Evolutionary conservation across 2,329 filamentous ascomycete species (phyloP).

Genomic region (Cladophialophora bantiana): DNA sequence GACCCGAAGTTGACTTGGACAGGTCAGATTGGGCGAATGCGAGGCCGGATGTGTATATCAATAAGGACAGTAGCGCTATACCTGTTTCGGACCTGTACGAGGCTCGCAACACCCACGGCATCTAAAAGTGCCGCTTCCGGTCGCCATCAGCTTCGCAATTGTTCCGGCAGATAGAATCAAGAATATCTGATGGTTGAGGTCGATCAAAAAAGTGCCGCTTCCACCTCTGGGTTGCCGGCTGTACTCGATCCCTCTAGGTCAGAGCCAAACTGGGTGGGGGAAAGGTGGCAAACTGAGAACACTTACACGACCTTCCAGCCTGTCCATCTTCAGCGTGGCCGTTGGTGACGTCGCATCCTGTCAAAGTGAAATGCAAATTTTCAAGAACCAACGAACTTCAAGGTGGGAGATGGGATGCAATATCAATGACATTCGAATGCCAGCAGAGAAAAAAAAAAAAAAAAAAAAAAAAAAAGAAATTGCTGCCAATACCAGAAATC

Average conservation of each 20-base stretch:
- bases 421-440: slow-evolving; percentile 29
- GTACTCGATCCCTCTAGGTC: background rate
- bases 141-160: background rate
- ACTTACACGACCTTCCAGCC: background rate
- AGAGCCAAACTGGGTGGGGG: background rate
- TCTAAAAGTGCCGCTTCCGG: background rate
- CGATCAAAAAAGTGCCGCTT: background rate
- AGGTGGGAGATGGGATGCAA: slow-evolving; percentile 7
- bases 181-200: background rate
- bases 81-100: slow-evolving; percentile 17
- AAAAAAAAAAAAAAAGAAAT: too few species aligned
- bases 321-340: background rate
- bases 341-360: background rate
- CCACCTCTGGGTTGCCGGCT: background rate
- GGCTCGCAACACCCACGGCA: background rate
- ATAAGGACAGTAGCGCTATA: slow-evolving; percentile 22
- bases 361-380: background rate
- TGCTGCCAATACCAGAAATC: slow-evolving; percentile 25
- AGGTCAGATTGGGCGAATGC: slow-evolving; percentile 10
- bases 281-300: background rate
- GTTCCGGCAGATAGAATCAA: background rate
- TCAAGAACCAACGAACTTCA: background rate
- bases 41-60: slow-evolving; percentile 27
- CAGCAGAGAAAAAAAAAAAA: slow-evolving; percentile 13
- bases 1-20: slow-evolving; percentile 28